These are phyloP conservation scores for Peziza echinospora DNA, from an alignment of 495 filamentous ascomycete species.

Conservation along the genomic window DNA sequence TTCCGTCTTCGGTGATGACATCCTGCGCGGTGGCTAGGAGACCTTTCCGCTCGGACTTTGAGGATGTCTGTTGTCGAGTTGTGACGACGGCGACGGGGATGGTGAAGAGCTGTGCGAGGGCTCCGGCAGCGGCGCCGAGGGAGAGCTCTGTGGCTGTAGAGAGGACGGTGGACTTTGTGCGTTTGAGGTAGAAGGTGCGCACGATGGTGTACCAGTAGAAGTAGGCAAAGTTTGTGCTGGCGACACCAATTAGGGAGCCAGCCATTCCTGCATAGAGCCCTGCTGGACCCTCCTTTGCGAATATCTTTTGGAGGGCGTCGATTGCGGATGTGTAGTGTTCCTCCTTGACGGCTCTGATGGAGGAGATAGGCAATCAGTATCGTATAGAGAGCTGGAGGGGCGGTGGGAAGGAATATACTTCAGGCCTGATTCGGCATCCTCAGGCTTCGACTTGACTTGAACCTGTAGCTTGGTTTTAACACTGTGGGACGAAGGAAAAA, in stretches of 20 bases:
- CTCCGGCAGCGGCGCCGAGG: constrained; percentile 73
- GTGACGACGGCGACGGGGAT: constrained; percentile 92
- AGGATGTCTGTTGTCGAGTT: constrained; percentile 84
- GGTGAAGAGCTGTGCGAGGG: constrained; percentile 84
- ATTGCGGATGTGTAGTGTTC: constrained; percentile 40
- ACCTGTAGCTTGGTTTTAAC: constrained; percentile 96
- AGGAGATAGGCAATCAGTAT: neutral
- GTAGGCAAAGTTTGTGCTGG: constrained; percentile 96
- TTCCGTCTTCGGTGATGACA: constrained; percentile 81
- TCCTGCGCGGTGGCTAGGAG: constrained; percentile 73
- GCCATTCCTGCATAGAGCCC: constrained; percentile 80
- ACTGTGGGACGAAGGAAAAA: constrained; percentile 25
- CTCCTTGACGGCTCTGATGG: constrained; percentile 23
- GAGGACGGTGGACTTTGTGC: constrained; percentile 39
- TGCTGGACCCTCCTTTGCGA: constrained; percentile 52
- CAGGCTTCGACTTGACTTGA: constrained; percentile 49
- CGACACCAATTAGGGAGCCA: constrained; percentile 73
- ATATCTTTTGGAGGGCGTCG: constrained; percentile 74
- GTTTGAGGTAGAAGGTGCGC: constrained; percentile 57
- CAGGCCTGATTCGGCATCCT: constrained; percentile 1
- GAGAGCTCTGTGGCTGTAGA: constrained; percentile 70
- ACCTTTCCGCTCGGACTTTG: constrained; percentile 63
- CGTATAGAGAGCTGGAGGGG: constrained; percentile 1
- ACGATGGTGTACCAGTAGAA: constrained; percentile 98
- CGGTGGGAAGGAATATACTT: constrained; percentile 3